Evolutionary conservation across 495 filamentous ascomycete species (phyloP), one percentile per base, ranked within the genome.

Genomic region (Echria macrotheca): DNA sequence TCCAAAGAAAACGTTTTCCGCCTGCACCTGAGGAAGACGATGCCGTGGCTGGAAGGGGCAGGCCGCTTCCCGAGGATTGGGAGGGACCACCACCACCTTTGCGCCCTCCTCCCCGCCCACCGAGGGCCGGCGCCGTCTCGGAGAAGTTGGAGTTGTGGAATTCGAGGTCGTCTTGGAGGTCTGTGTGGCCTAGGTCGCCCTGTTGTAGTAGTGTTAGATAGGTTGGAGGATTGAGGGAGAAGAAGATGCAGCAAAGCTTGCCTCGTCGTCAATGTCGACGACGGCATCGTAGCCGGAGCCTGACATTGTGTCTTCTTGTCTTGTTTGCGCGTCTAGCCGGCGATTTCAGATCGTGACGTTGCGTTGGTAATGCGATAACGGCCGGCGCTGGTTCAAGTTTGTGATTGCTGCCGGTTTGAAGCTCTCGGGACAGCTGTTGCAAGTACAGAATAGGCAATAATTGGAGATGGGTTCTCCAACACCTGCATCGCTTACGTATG

Each of bases 131-230:
- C 52, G 75, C 65, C 65, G 67, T 81, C 73, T 69, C 66, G 53
- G 59, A 65, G 67, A 75, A 77, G 63, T 68, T 78, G 35, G 89
- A 95, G 57, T 86, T 82, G 77, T 98, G 93, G 73, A 98, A 98
- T 78, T 97, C 94, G 54, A 97, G 89, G 72, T 97, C 94, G 64
- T 95, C 91, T 75, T 96, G 87, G 10, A 97, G 83, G 68, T 98
- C 93, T 26, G 93, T 97, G 70, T 96, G 89, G 58, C 93, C 93
- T 52, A 98, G 84, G 73, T 98, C 93, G 67, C 93, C 93, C 88
- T 97, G 57, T 42, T 11, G 11, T n/a, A 17, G 40, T 28, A 4
- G 21, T 39, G 23, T 22, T 35, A 15, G 47, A 23, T 15, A 23
- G 28, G 4, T 24, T 10, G 35, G 12, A 14, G 49, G 6, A 25